A percentile compares a stretch with the other conserved stretches of the same genome.
Conservation (phyloP, 2,329 filamentous ascomycete genomes). For the Aspergillus pseudonomiae region DNA sequence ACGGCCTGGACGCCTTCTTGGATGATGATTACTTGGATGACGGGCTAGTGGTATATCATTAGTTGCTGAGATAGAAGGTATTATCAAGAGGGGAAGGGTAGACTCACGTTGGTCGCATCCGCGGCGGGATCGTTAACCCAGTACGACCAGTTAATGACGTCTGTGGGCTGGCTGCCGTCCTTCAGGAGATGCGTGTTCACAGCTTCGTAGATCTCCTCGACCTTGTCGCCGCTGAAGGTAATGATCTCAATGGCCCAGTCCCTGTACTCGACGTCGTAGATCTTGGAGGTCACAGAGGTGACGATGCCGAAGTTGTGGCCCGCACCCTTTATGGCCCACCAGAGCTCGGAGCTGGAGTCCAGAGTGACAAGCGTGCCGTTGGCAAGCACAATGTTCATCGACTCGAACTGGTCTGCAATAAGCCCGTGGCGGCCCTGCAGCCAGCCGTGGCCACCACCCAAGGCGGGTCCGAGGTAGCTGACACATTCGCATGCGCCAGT, state of each 20-base stretch:
- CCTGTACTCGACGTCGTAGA: conserved; percentile 47
- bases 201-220: conserved; percentile 52
- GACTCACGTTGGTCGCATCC: conserved; percentile 30
- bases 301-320: conserved; percentile 64
- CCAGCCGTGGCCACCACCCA: conserved; percentile 62
- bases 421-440: conserved; percentile 59
- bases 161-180: conserved; percentile 47
- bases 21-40: conserved; percentile 36
- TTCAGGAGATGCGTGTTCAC: conserved; percentile 51
- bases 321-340: conserved; percentile 60
- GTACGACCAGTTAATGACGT: conserved; percentile 53
- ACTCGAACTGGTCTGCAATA: conserved; percentile 56
- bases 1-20: conserved; percentile 43
- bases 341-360: conserved; percentile 53
- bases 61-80: background rate
- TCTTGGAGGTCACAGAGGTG: conserved; percentile 51
- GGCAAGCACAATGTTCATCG: conserved; percentile 56
- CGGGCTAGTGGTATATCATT: conserved; percentile 20
- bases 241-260: conserved; percentile 48
- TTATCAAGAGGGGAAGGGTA: background rate
- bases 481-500: conserved; percentile 59
- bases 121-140: conserved; percentile 29
- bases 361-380: conserved; percentile 49
- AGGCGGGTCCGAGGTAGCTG: conserved; percentile 51
- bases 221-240: conserved; percentile 53